Evolutionary conservation across 805 yeast genomes (phyloP).

Genomic region (Ogataea zsoltii): DNA sequence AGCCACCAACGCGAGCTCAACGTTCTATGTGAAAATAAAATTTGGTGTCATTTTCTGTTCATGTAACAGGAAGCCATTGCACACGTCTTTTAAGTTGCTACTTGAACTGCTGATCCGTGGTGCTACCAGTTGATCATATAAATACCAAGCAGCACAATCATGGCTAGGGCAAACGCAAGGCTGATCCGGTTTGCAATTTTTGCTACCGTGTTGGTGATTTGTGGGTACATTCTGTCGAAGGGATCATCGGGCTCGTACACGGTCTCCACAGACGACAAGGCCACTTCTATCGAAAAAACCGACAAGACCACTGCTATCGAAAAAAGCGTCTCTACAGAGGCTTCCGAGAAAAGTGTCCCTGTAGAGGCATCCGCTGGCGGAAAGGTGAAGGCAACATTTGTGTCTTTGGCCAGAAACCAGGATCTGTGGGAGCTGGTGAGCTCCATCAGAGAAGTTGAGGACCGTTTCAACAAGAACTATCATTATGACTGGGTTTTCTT

Average conservation of each 20-base stretch:
- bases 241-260: conserved; percentile 42
- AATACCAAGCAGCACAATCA: conserved; percentile 11
- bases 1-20: conserved; percentile 1
- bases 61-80: too few species aligned
- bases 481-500: conserved; percentile 95
- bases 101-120: conserved; percentile 2
- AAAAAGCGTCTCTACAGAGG: background rate
- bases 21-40: background rate
- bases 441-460: conserved; percentile 80
- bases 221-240: conserved; percentile 48
- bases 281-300: conserved; percentile 1
- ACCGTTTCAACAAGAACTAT: conserved; percentile 78
- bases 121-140: background rate
- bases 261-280: background rate
- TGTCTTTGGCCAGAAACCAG: conserved; percentile 74
- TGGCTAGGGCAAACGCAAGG: conserved; percentile 51
- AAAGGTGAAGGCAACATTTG: conserved; percentile 75
- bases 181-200: conserved; percentile 48
- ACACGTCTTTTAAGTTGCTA: background rate
- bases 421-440: conserved; percentile 63
- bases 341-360: conserved; percentile 8
- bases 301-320: conserved; percentile 11
- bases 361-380: conserved; percentile 17
- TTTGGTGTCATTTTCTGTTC: conserved; percentile 7
- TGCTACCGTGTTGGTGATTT: conserved; percentile 44